A percentile compares a stretch with the other conserved stretches of the same genome.
Conservation (phyloP, 2,329 filamentous ascomycete species). For the Aspergillus bombycis region DNA sequence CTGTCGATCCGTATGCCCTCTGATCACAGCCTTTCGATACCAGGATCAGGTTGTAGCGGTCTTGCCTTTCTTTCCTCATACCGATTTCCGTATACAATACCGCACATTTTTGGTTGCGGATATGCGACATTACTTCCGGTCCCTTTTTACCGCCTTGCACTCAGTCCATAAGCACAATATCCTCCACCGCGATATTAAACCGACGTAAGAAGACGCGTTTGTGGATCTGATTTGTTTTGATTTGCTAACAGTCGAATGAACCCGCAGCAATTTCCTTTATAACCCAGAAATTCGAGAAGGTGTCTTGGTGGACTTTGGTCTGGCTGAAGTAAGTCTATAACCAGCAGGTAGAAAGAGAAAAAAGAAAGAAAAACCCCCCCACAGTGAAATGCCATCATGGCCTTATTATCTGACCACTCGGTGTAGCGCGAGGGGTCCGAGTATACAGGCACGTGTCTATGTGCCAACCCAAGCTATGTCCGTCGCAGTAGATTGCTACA, state of each 20-base stretch:
- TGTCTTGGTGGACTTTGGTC: conserved; percentile 97
- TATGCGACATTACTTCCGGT: conserved; percentile 86
- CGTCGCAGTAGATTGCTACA: conserved; percentile 62
- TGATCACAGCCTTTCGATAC: conserved; percentile 95
- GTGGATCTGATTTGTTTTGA: not conserved
- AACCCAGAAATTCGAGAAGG: conserved; percentile 75
- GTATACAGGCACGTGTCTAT: conserved; percentile 66
- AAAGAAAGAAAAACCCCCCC: not conserved
- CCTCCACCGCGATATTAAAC: conserved; percentile 94
- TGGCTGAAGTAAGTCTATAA: conserved; percentile 67
- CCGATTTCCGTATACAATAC: conserved; percentile 90
- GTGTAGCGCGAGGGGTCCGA: conserved; percentile 59
- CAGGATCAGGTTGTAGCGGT: conserved; percentile 95
- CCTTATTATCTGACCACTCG: conserved; percentile 8
- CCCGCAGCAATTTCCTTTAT: conserved; percentile 78
- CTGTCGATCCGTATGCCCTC: conserved; percentile 83
- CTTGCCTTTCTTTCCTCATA: conserved; percentile 92
- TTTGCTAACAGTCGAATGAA: conserved; percentile 7
- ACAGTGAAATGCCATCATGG: not conserved
- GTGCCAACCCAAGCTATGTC: conserved; percentile 65
- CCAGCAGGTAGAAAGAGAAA: not conserved
- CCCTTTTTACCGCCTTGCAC: conserved; percentile 80
- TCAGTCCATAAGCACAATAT: conserved; percentile 84
- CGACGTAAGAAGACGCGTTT: conserved; percentile 59
- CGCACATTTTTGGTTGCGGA: conserved; percentile 83